Base-by-base conservation (phyloP, 441 rosid species). In the Hypseocharis bilobata region DNA sequence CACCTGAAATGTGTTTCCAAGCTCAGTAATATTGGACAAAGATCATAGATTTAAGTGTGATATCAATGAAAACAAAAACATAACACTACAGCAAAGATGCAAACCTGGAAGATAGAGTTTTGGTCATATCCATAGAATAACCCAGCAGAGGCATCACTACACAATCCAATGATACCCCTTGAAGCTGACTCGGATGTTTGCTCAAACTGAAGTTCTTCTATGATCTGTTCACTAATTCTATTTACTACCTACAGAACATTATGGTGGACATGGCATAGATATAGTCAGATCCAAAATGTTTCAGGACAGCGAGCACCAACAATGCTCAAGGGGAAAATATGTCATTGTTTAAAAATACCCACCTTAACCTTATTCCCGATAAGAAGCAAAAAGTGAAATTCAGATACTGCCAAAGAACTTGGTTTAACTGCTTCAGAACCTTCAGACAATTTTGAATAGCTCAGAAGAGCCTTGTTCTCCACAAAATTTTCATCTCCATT, bases 161-260 rank as follows among this genome's bases (percentile, higher is more conserved):
- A 91, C 74, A 94, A 77, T 72, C 98, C 98, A 77, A 91, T 88
- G 60, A 91, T 86, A 67, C 96, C 99, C 67, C 85, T 84, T 65
- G 96, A 86, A 81, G 71, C 77, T 68, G 96, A 88, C 69, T 94
- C 99, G 19, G 92, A 69, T 17, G 91, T 68, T 80, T 78, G 92
- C 85, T 94, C 99, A 82, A 94, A 94, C 63, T 89, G 94, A 76
- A 91, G 96, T 80, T 91, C 98, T 80, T 94, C 96, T 22, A 89
- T 76, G 68, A 94, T 94, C 71, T 91, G 96, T 80, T 94, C 99
- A 72, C 94, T 89, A 63, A 84, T 91, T 79, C 99, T 85, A 82
- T 91, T 94, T 60, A 94, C 94, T 78, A 94, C 98, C 98, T 91
- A 72, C 69, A 59, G 36, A 70, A 44, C 60, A 76, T 61, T 67